Evolutionary conservation across 2,329 filamentous ascomycete genomes (phyloP).

Genomic region (Sclerotiophoma versabilis): DNA sequence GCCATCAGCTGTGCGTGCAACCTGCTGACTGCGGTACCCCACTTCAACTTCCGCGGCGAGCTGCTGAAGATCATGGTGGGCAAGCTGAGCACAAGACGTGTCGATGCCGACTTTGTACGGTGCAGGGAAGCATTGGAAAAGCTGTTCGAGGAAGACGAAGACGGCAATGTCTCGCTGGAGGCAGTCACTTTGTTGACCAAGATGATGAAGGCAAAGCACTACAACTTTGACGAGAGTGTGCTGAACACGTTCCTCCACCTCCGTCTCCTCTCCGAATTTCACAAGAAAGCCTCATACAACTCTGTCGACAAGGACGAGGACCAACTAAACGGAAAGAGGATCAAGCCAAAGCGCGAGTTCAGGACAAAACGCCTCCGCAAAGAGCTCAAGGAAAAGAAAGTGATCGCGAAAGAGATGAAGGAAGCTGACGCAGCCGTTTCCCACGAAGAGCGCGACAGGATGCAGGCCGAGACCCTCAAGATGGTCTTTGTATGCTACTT

Average conservation of each 20-base stretch:
- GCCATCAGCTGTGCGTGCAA: conserved; percentile 87
- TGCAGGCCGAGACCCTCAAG: conserved; percentile 95
- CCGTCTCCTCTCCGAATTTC: conserved; percentile 86
- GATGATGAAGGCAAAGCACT: conserved; percentile 93
- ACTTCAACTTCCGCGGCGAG: conserved; percentile 96
- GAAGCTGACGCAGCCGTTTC: conserved; percentile 89
- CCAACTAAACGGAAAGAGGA: conserved; percentile 61
- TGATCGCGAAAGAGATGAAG: conserved; percentile 89
- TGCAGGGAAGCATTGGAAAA: conserved; percentile 80
- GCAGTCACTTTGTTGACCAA: conserved; percentile 84
- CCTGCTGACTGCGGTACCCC: conserved; percentile 80
- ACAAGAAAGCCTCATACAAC: conserved; percentile 81
- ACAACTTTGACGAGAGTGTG: conserved; percentile 81
- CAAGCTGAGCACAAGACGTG: conserved; percentile 75
- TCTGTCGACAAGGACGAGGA: conserved; percentile 69
- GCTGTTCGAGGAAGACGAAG: conserved; percentile 85
- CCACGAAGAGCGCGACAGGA: conserved; percentile 90
- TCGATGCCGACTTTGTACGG: conserved; percentile 78
- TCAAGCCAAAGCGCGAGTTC: conserved; percentile 81
- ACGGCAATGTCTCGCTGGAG: conserved; percentile 87
- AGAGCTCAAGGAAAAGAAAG: conserved; percentile 81
- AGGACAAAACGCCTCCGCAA: conserved; percentile 89
- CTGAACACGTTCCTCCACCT: conserved; percentile 91
- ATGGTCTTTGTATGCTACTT: conserved; percentile 96
- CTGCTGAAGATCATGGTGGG: conserved; percentile 85